Base-by-base conservation (phyloP, 345 rosid species). In the Cardamine resedifolia region DNA sequence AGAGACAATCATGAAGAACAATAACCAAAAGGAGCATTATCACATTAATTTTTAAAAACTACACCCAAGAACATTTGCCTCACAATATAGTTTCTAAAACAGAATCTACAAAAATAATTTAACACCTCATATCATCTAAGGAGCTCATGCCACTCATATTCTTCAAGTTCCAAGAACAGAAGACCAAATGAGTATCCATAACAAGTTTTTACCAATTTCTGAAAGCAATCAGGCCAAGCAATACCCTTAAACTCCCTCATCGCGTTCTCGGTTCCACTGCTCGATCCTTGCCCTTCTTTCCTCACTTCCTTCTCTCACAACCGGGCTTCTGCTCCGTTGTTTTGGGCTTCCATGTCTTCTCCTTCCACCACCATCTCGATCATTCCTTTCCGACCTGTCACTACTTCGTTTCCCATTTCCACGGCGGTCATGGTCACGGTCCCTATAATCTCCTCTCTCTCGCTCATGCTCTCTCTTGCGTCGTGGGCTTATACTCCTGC, bases 261-360 rank as follows among this genome's bases (percentile, higher is more conserved):
- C 91, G 53, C 80, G 85, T 79, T 92, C 98, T 20, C 89, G 80
- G 71, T 92, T 92, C 97, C 98, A 92, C 65, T 90, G 91, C 82
- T 84, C 97, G 56, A 92, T 92, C 66, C 87, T 85, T 2, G 97
- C 97, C 63, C 98, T 82, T 6, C 98, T 81, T 79, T 92, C 96
- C 77, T 84, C 98, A 18, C 98, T 92, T 3, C 92, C 92, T 79
- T 85, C 96, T 77, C 98, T 83, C 24, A 38, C 85, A 2, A 82
- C 85, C 0, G 95, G 94, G 51, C 96, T 92, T 75, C 86, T 78
- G 80, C 89, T 87, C 67, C 90, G 83, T 74, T 76, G 81, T 77
- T 76, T 82, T 0, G 88, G 87, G 59, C 87, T 89, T 14, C 88
- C 80, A n/a, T 79, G 79, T 33, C 83, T 78, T 73, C 82, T 78